Percentiles rank a stretch among this genome's conserved stretches.
phyloP scores from a whole-genome alignment of 2,329 filamentous ascomycete genomes.

The Alternaria incomplexa region DNA sequence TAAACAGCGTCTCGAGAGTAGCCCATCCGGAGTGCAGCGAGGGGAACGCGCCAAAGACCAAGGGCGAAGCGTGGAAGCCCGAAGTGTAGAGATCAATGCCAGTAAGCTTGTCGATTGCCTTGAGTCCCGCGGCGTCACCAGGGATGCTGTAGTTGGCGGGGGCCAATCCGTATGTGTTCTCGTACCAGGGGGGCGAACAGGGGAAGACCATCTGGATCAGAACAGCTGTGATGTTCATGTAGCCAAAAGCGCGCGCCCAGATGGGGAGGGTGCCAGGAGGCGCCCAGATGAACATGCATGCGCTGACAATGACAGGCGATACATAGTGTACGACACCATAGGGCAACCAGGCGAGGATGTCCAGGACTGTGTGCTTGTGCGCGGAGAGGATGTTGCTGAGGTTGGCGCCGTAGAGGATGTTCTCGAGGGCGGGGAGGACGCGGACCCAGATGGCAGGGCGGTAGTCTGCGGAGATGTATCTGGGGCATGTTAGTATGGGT shows the following conservation, averaged over 20 bases:
- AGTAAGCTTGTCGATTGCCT: conserved; percentile 86
- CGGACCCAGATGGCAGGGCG: conserved; percentile 95
- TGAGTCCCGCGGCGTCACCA: conserved; percentile 87
- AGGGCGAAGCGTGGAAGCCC: conserved; percentile 84
- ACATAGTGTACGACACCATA: conserved; percentile 93
- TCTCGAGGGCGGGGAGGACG: conserved; percentile 90
- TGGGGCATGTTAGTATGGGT: conserved; percentile 48
- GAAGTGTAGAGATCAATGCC: conserved; percentile 93
- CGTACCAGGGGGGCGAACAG: conserved; percentile 96
- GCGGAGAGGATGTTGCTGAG: conserved; percentile 94
- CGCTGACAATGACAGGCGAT: conserved; percentile 78
- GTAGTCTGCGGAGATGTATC: conserved; percentile 88
- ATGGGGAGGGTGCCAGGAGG: conserved; percentile 84
- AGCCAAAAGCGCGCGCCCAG: conserved; percentile 87
- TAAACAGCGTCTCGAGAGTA: conserved; percentile 87
- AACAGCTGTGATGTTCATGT: conserved; percentile 88
- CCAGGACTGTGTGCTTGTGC: conserved; percentile 81
- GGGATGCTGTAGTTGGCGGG: conserved; percentile 92
- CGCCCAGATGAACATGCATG: conserved; percentile 84
- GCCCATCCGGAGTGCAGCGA: conserved; percentile 90
- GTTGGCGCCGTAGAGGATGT: conserved; percentile 95
- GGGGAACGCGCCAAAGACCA: conserved; percentile 95
- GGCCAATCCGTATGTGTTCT: conserved; percentile 87
- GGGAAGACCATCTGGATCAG: conserved; percentile 89
- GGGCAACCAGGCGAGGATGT: conserved; percentile 89